Base-by-base conservation (phyloP, 805 yeast species). In the Starmerella potacharoeniae region DNA sequence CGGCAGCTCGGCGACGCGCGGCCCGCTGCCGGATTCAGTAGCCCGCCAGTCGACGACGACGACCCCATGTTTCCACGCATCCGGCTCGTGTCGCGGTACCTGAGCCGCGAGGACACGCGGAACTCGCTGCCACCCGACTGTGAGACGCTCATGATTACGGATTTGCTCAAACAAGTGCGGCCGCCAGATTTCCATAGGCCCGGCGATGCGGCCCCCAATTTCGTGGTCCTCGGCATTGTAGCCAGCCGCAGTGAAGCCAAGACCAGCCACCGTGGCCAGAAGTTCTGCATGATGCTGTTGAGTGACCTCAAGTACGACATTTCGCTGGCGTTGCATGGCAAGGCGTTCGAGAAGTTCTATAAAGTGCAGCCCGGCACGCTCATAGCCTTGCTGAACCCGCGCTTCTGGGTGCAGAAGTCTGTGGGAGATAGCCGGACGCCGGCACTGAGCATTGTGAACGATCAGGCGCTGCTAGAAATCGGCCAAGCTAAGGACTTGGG, bases 141-240 rank as follows among this genome's bases (percentile, higher is more conserved):
- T 7, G 63, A 55, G 5, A 36, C 44, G 8, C 42, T 56, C 31
- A 52, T 55, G 31, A 47, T 60, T 17, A 60, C 63, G 9, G 54
- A 53, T 8, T 44, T 55, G 36, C 48, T 39, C 48, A 56, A 59
- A 35, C 80, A 82, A 59, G 80, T 89, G 1, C 60, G 66, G 33
- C 83, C 93, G 2, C 93, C 95, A 0, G 72, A 78, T 22, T 89
- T 77, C 64, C 65, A 69, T 6, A 84, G 84, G 48, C 95, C 96
- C 0, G 69, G 70, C 1, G 33, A 52, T 22, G 82, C 83, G 62
- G 30, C 11, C 22, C 69, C 83, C 3, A 89, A 90, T 65, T 89
- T 88, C 84, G 82, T 83, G n/a, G 76, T 82, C 1, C 63, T 83
- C n/a, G 97, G 95, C 0, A 73, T 86, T 2, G 72, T 90, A 0